Base-by-base conservation (phyloP, 2,329 filamentous ascomycete genomes). In the Diatrype stigma region DNA sequence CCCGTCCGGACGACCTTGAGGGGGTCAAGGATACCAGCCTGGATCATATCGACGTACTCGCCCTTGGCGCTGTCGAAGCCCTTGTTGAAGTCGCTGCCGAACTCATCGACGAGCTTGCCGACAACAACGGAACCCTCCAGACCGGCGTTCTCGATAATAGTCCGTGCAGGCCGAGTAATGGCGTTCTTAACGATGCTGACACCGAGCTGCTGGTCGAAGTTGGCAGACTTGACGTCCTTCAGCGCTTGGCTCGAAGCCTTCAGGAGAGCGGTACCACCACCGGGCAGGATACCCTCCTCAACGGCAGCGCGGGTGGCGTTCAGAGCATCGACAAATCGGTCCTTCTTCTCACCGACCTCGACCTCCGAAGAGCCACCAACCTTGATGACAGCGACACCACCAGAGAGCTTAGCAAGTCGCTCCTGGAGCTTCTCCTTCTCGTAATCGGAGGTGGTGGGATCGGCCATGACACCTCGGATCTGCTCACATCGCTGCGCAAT, bases 371-470 rank as follows among this genome's bases (percentile, higher is more conserved):
- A 84, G 72, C 94, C 94, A 66, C 94, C 94, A 58, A 99, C 94
- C 84, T 96, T 96, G 83, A 99, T 97, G 75, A 99, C 94, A 64
- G 94, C 94, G 65, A 99, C 94, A 82, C 94, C 94, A 59, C 94
- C 94, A 61, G 94, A 97, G 62, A 99, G 89, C 86, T 99, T 99
- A 64, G 94, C 94, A 56, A 99, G 89, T 78, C 94, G 94, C 82
- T 99, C 94, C 80, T 97, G 94, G 60, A 99, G 90, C 86, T 99
- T 99, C 88, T 99, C 94, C 85, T 96, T 97, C 85, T 99, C 94
- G 78, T 99, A 99, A 69, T 99, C 94, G 46, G 92, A 96, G 59
- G 94, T 99, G 64, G 83, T 86, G 60, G 93, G 88, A 78, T 99
- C 94, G 56, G 80, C 82, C 80, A 96, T 96, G 75, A 97, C 91